phyloP scores from a whole-genome alignment of 768 basidiomycete genomes.

The Crepidotus variabilis region DNA sequence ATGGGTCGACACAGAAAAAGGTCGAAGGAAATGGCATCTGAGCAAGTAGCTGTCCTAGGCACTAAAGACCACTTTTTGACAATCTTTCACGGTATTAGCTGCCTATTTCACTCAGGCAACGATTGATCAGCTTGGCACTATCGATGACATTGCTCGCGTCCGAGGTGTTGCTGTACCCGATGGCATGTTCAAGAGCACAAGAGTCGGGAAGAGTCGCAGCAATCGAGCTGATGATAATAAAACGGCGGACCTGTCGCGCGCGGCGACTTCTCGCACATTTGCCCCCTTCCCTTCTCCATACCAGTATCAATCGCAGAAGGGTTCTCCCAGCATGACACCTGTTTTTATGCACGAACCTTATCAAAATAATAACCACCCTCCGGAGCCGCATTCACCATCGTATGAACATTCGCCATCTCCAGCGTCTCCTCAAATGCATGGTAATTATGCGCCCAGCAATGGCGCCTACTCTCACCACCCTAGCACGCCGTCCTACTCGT shows the following conservation, averaged over 20 bases:
- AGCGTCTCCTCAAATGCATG: slow-evolving; percentile 13
- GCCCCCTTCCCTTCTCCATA: slow-evolving; percentile 36
- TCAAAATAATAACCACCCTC: slow-evolving; percentile 15
- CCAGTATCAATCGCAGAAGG: slow-evolving; percentile 22
- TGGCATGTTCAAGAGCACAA: slow-evolving; percentile 66
- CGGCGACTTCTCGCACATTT: slow-evolving; percentile 32
- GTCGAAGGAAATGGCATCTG: slow-evolving; percentile 77
- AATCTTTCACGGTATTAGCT: slow-evolving; percentile 37
- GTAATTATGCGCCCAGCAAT: slow-evolving; percentile 7
- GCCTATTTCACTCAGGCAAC: slow-evolving; percentile 81
- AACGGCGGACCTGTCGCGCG: slow-evolving; percentile 23
- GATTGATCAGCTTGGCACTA: slow-evolving; percentile 64
- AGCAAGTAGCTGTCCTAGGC: slow-evolving; percentile 41
- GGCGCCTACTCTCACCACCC: slow-evolving; percentile 8
- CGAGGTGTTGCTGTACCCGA: slow-evolving; percentile 62
- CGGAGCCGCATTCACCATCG: slow-evolving; percentile 14
- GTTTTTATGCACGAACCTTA: slow-evolving; percentile 42
- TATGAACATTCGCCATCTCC: slow-evolving; percentile 19
- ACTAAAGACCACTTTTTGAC: not conserved
- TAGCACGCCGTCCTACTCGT: not conserved
- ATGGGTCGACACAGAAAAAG: slow-evolving; percentile 62
- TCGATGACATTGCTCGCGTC: slow-evolving; percentile 63
- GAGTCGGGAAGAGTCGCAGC: slow-evolving; percentile 44
- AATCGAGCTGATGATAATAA: slow-evolving; percentile 38
- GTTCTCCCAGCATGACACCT: slow-evolving; percentile 23